A percentile compares a stretch with the other conserved stretches of the same genome.
Evolutionary conservation across 2,329 filamentous ascomycete species (phyloP).

Genomic region (Bipolaris victoriae): DNA sequence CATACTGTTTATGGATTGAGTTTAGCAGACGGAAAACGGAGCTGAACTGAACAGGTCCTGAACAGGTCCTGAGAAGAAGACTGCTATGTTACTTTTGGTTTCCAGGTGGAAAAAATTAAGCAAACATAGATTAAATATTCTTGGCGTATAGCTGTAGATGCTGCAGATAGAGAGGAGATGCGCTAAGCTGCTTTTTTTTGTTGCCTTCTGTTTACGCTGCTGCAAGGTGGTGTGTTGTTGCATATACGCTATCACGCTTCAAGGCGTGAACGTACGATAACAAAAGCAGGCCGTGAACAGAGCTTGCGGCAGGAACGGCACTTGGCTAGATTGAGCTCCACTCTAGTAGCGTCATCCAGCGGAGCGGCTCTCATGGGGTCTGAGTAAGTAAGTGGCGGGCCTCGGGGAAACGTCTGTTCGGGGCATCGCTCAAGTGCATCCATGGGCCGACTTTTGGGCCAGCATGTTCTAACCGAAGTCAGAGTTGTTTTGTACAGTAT

Average conservation of each 20-base stretch:
- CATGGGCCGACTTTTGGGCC: constrained; percentile 2
- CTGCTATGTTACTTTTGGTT: too few relatives aligned
- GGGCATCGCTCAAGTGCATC: neutral
- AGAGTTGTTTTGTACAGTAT: neutral
- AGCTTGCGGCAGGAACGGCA: neutral
- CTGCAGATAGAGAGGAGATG: neutral
- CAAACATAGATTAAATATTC: too few relatives aligned
- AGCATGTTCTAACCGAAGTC: neutral
- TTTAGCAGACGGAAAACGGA: too few relatives aligned
- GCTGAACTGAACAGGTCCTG: too few relatives aligned
- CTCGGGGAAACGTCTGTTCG: constrained; percentile 7
- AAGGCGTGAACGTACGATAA: neutral
- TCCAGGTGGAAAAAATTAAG: too few relatives aligned
- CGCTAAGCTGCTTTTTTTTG: neutral
- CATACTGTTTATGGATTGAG: too few relatives aligned
- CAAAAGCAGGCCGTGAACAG: neutral
- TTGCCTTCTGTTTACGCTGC: neutral
- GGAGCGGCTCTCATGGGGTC: neutral
- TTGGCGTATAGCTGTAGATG: neutral
- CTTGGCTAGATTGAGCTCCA: neutral
- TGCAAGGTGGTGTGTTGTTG: neutral
- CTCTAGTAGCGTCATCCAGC: neutral
- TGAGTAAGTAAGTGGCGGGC: neutral
- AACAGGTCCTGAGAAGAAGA: too few relatives aligned
- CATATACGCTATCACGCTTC: neutral